Base-by-base conservation (phyloP, 257 asterid genomes). In the Solanum pimpinellifolium region DNA sequence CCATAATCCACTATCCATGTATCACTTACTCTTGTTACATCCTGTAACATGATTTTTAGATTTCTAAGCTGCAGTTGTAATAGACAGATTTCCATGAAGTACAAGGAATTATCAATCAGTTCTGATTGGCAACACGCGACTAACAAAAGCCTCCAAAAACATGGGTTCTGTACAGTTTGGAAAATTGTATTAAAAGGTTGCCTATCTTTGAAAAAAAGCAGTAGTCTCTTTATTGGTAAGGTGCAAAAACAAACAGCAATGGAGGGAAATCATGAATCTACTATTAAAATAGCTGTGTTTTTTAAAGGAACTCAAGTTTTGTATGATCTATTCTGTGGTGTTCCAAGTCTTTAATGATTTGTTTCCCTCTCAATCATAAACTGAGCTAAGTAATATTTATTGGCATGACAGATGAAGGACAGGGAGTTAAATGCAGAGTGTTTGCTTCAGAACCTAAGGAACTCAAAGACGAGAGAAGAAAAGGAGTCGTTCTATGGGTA, bases 401-500 rank as follows among this genome's bases (percentile, higher is more conserved):
- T 59, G 78, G 49, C 31, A 49, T 87, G 78, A 72, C 75, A 91
- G 92, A 56, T 60, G 85, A 42, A 69, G 37, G 27, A 74, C 73
- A 78, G 66, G 70, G 65, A 66, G 87, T 44, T 76, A 90, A 62
- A 74, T 91, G 92, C 86, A 89, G 86, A 23, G 90, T 90, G 27
- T 89, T 90, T 23, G 84, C 91, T 23, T 88, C 87, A 42, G 65
- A 66, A 41, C 90, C 93, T 3, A 89, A 85, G 91, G 91, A 88
- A 25, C 86, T 85, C 47, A 87, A 83, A 66, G 85, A 76, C 49
- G 89, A 75, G 83, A 82, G 87, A 49, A 88, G 86, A 60, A 72
- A 91, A 86, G 88, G 92, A 87, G 88, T 88, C 31, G 88, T 90
- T 47, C 52, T 92, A 66, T 89, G 91, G 92, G 89, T 89, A 88